Evolutionary conservation across 805 yeast species (phyloP), one percentile per base, ranked within the genome.

Genomic region (Myxozyma sirexii): DNA sequence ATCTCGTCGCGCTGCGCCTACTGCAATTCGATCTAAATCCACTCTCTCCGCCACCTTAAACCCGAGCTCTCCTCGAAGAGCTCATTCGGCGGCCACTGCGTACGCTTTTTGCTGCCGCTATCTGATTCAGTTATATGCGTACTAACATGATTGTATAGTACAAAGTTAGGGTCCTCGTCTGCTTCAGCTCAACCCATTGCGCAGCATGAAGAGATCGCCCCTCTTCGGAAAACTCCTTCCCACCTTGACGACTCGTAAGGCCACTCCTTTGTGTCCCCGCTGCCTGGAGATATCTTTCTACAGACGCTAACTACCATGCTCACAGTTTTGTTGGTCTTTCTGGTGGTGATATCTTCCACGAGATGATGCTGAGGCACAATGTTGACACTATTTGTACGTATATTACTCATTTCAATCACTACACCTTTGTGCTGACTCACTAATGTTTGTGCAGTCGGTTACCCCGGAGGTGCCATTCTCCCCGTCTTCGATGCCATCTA

Each of bases 321-420:
- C 7, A 37, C 37, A 88, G 97, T 4, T 85, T 93, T 70, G 91
- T 94, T 56, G 99, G 99, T 17, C 82, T 91, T 69, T 87, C 97
- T n/a, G 99, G 99, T 65, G 99, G 99, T 68, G 94, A 94, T 77
- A 92, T 94, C 64, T 94, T 94, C 79, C 97, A 93, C 75, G 98
- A 93, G 76, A 94, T 94, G 98, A 94, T 94, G 98, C 80, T 85
- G 64, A 84, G 97, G 74, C 97, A 94, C 74, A 83, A 89, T 56
- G 99, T 94, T 59, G 97, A 94, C 75, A 90, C 97, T 60, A 84
- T 94, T 49, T 94, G 64, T 62, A 55, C 21, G 65, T 60, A 45
- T 26, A 23, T 52, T 24, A 8, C n/a, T 35, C 13, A 19, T 21
- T 23, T 1, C 35, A 8, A 42, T 26, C 17, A 26, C 19, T 19